Evolutionary conservation across 1,284 basidiomycete species (phyloP), one percentile per base, ranked within the genome.

Genomic region (Trichosporon faecale): DNA sequence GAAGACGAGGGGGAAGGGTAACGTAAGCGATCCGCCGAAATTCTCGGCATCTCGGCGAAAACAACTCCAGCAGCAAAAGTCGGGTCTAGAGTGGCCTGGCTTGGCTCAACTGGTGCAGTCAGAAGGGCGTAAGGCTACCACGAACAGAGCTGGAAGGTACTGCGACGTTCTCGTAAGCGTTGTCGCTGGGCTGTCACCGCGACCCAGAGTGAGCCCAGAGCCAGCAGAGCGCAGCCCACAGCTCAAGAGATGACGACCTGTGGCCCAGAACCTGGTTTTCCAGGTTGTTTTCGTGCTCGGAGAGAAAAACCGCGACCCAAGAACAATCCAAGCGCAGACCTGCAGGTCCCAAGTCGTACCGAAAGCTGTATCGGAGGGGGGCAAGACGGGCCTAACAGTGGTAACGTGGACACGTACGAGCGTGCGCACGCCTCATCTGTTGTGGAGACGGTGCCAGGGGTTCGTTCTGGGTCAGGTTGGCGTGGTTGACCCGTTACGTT

Each of bases 1-100:
- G 40, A 14, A 44, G 9, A 44, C 3, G 9, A 18, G 40, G 40
- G 40, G 16, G 21, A 7, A 18, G 21, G 21, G 11, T 52, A 52
- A 52, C 49, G 49, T 52, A 52, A 52, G 21, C 49, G 49, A 52
- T 52, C 49, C 11, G 14, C 49, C 23, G 21, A 44, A 44, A 6
- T 44, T 52, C n/a, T 52, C 49, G 49, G 49, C 49, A 52, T 52
- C 49, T 52, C 49, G 49, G 49, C 49, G 49, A 52, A 52, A 52
- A 52, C 21, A 52, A 23, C 16, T 11, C 9, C 8, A 9, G 21
- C 40, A 9, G 21, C 16, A 16, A n/a, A n/a, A n/a, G 44, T 23
- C 49, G 49, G 49, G 49, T 18, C 49, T 52, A 25, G 9, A 52
- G 49, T 18, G 40, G 49, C 49, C 49, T 52, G 49, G 21, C 23